Evolutionary conservation across 2,329 filamentous ascomycete species (phyloP).

Genomic region (Hymenoscyphus salicellus): DNA sequence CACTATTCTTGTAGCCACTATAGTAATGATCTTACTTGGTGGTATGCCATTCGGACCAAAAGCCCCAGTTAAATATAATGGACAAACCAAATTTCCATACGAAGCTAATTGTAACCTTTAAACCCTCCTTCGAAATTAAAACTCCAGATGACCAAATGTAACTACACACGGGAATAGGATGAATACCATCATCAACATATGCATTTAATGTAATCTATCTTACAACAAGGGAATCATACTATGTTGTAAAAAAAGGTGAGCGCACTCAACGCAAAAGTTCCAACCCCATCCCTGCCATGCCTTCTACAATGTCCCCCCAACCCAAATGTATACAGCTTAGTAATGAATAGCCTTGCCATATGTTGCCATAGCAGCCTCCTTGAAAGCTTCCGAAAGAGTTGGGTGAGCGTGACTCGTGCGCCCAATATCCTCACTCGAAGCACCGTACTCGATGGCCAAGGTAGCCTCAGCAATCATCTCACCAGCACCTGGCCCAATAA

Average conservation of each 20-base stretch:
- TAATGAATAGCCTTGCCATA: conserved; percentile 95
- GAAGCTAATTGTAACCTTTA: background rate
- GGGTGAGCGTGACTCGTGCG: conserved; percentile 96
- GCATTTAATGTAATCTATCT: conserved; percentile 30
- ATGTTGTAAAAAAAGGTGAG: background rate
- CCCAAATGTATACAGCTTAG: conserved; percentile 46
- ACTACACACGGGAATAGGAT: background rate
- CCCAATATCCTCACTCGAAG: conserved; percentile 89
- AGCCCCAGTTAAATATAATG: background rate
- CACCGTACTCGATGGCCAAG: conserved; percentile 92
- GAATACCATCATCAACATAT: conserved; percentile 4
- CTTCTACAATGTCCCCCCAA: conserved; percentile 2
- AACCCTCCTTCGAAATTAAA: background rate
- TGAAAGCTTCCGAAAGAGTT: conserved; percentile 85
- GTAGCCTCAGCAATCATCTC: conserved; percentile 99
- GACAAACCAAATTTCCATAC: background rate
- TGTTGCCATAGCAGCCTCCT: conserved; percentile 98
- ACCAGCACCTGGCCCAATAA: conserved; percentile 90
- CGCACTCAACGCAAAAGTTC: conserved; percentile 10
- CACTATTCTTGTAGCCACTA: too few relatives aligned
- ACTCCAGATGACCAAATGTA: background rate
- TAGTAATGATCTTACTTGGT: too few relatives aligned
- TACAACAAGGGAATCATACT: conserved; percentile 29
- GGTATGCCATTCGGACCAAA: background rate
- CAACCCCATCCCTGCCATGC: conserved; percentile 1